These are phyloP conservation scores for Yamadazyma olivae DNA, from an alignment of 805 yeast genomes.

Conservation along the genomic window DNA sequence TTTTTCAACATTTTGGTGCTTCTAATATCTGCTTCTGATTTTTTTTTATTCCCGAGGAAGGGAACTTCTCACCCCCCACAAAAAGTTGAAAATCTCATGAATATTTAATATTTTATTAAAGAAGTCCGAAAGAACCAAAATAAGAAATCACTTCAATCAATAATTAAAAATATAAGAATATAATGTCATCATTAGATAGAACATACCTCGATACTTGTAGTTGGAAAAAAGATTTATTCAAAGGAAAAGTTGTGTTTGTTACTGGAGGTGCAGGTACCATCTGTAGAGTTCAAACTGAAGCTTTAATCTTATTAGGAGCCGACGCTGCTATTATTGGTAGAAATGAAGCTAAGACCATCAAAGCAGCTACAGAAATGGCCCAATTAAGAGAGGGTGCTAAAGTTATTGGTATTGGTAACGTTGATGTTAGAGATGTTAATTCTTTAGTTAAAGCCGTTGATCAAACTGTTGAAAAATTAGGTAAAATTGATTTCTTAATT, in stretches of 20 bases:
- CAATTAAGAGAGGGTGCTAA: slow-evolving; percentile 54
- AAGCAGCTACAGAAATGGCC: slow-evolving; percentile 67
- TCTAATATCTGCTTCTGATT: too few species aligned
- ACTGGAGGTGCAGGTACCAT: slow-evolving; percentile 99
- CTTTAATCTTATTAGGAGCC: slow-evolving; percentile 79
- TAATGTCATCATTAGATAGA: too few species aligned
- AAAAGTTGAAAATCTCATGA: too few species aligned
- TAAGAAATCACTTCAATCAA: too few species aligned
- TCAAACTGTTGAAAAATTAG: slow-evolving; percentile 62
- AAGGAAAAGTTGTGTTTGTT: slow-evolving; percentile 82
- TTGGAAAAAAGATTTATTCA: slow-evolving; percentile 64
- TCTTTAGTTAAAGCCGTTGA: slow-evolving; percentile 63
- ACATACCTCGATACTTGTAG: slow-evolving; percentile 24
- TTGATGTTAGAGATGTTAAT: slow-evolving; percentile 74
- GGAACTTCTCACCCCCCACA: too few species aligned
- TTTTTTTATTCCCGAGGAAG: too few species aligned
- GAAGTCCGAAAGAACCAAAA: too few species aligned
- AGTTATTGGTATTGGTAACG: slow-evolving; percentile 67
- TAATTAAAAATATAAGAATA: too few species aligned
- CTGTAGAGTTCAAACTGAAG: slow-evolving; percentile 86
- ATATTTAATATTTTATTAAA: too few species aligned
- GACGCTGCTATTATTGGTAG: slow-evolving; percentile 85
- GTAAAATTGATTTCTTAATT: slow-evolving; percentile 80
- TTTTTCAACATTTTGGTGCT: too few species aligned
- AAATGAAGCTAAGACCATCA: slow-evolving; percentile 59